Percentiles rank a stretch among this genome's conserved stretches.
phyloP scores from a whole-genome alignment of 208 protist species.

The Trypanosoma grayi region DNA sequence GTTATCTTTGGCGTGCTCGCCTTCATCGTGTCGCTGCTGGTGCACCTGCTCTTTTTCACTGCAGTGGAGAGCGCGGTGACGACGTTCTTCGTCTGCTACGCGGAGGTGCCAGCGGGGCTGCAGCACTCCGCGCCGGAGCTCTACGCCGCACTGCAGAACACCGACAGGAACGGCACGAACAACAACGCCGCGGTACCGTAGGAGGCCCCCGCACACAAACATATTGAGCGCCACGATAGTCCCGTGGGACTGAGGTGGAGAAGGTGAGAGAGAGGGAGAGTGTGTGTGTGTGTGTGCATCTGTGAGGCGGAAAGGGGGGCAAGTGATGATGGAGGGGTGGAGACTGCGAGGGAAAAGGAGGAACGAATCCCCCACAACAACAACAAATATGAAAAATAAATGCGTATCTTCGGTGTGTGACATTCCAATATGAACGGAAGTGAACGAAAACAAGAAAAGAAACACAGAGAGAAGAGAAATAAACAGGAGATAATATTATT shows the following conservation, averaged over 20 bases:
- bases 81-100: conserved; percentile 90
- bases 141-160: conserved; percentile 54
- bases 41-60: conserved; percentile 67
- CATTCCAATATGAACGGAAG: too few species aligned
- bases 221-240: not conserved
- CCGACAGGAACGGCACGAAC: conserved; percentile 53
- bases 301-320: too few species aligned
- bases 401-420: too few species aligned
- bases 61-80: conserved; percentile 69
- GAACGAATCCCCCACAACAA: too few species aligned
- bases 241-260: not conserved
- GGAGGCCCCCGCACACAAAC: not conserved
- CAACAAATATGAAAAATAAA: too few species aligned
- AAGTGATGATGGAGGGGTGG: not conserved
- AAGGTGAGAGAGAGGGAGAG: not conserved
- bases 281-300: not conserved
- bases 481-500: too few species aligned
- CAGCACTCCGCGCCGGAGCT: conserved; percentile 58
- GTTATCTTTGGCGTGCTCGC: conserved; percentile 40
- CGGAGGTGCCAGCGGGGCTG: conserved; percentile 78
- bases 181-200: conserved; percentile 45
- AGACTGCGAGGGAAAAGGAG: not conserved
- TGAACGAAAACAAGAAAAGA: conserved; percentile 5
- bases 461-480: not conserved
- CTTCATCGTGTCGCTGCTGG: conserved; percentile 47